Conservation (phyloP, 2,329 filamentous ascomycete species). For the Xylaria sp. region DNA sequence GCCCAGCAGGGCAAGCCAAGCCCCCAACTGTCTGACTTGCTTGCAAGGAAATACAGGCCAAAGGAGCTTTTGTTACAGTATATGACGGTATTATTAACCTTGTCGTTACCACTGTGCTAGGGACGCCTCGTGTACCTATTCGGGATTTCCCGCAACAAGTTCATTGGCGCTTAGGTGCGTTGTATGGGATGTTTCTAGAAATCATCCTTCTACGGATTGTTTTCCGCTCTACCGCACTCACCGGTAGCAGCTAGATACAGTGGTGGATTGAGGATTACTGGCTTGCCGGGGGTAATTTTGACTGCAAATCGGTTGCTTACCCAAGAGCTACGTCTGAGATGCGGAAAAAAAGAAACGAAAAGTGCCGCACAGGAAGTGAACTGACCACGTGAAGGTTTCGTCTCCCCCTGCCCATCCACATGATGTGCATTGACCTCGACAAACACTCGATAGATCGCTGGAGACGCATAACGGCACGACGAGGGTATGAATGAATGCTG, state of each 20-base stretch:
- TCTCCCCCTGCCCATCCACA: slow-evolving; percentile 7
- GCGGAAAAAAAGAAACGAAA: slow-evolving; percentile 5
- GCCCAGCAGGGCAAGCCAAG: slow-evolving; percentile 6
- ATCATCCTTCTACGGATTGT: slow-evolving; percentile 1
- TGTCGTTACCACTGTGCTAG: slow-evolving; percentile 5
- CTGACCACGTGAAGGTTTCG: slow-evolving; percentile 21
- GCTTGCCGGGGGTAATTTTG: neutral
- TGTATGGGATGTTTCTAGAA: slow-evolving; percentile 5
- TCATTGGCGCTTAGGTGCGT: slow-evolving; percentile 16
- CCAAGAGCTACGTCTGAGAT: neutral
- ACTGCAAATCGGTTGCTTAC: neutral
- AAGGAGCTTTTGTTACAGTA: neutral
- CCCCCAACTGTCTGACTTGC: neutral
- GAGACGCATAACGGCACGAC: neutral
- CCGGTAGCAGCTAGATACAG: neutral
- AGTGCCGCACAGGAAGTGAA: slow-evolving; percentile 4
- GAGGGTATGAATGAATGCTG: slow-evolving; percentile 7
- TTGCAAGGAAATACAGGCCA: neutral
- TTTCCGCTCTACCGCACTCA: slow-evolving; percentile 29
- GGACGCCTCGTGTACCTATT: slow-evolving; percentile 1
- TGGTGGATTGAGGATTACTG: slow-evolving; percentile 4
- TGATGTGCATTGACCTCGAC: slow-evolving; percentile 17
- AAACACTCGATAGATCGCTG: slow-evolving; percentile 3
- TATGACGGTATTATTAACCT: neutral
- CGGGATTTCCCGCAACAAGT: neutral